Evolutionary conservation across 768 basidiomycete genomes (phyloP).

Genomic region (Rubroboletus satanas): DNA sequence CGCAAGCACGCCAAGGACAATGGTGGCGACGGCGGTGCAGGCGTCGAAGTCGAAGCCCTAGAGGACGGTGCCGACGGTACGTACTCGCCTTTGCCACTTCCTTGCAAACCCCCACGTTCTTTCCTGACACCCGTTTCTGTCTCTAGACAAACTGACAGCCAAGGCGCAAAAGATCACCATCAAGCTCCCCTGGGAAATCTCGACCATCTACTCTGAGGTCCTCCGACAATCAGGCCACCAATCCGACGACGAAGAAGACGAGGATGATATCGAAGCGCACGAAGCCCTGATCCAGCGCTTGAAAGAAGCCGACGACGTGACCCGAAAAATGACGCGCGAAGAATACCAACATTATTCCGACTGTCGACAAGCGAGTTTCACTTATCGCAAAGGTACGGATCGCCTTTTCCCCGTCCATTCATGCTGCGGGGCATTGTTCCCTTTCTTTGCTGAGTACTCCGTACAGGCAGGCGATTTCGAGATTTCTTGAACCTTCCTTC

Average conservation of each 20-base stretch:
- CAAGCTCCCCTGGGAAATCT: conserved; percentile 94
- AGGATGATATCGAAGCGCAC: conserved; percentile 93
- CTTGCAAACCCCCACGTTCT: too few relatives aligned
- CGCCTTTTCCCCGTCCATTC: not conserved
- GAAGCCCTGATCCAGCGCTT: conserved; percentile 89
- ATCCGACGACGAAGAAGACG: conserved; percentile 93
- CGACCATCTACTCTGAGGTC: conserved; percentile 87
- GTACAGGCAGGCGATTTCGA: conserved; percentile 86
- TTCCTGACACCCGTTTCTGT: not conserved
- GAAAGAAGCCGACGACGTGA: conserved; percentile 94
- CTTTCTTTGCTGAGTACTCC: not conserved
- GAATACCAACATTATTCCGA: conserved; percentile 97
- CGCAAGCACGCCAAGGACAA: conserved; percentile 92
- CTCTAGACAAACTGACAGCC: conserved; percentile 65
- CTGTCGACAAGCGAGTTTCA: conserved; percentile 94
- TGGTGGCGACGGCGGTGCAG: conserved; percentile 75
- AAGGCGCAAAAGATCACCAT: conserved; percentile 93
- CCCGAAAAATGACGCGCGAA: conserved; percentile 92
- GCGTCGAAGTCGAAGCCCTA: conserved; percentile 75
- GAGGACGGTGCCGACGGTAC: conserved; percentile 82
- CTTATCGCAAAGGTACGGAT: conserved; percentile 82
- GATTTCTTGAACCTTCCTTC: conserved; percentile 89
- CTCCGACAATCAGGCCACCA: conserved; percentile 71
- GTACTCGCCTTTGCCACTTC: conserved; percentile 8
- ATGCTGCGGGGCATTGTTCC: not conserved